Evolutionary conservation across 768 basidiomycete species (phyloP).

Genomic region (Arthromyces matolae): DNA sequence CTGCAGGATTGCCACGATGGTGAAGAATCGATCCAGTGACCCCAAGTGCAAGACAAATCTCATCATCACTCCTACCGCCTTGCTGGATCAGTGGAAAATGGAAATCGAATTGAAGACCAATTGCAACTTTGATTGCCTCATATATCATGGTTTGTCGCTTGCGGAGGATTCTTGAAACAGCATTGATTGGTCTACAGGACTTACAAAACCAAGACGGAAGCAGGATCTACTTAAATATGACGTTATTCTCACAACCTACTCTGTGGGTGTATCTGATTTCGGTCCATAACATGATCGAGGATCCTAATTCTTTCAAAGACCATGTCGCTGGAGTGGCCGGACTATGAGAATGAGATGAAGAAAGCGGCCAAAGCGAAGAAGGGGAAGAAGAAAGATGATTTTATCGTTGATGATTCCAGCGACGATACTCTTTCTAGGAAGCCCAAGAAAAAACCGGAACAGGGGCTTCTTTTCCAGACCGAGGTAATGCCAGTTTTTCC

Average conservation of each 20-base stretch:
- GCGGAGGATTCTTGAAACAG: no score
- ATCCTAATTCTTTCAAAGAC: slow-evolving; percentile 34
- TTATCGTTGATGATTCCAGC: slow-evolving; percentile 35
- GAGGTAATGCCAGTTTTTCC: slow-evolving; percentile 30
- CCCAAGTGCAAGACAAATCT: slow-evolving; percentile 58
- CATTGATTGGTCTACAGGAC: no score
- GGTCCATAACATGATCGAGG: not conserved
- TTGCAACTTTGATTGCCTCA: slow-evolving; percentile 42
- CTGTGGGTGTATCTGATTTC: slow-evolving; percentile 25
- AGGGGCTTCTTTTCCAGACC: slow-evolving; percentile 48
- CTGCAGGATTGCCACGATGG: slow-evolving; percentile 55
- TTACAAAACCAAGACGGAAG: slow-evolving; percentile 41
- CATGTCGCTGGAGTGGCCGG: slow-evolving; percentile 56
- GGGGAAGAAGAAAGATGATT: slow-evolving; percentile 25
- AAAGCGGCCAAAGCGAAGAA: slow-evolving; percentile 32
- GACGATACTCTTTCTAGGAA: slow-evolving; percentile 28
- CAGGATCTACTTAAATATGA: slow-evolving; percentile 55
- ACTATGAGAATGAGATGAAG: slow-evolving; percentile 44
- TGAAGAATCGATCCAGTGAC: slow-evolving; percentile 49
- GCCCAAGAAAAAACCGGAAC: slow-evolving; percentile 27
- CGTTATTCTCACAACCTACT: slow-evolving; percentile 57
- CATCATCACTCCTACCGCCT: slow-evolving; percentile 61
- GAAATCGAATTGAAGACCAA: slow-evolving; percentile 59
- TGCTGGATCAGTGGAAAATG: slow-evolving; percentile 64
- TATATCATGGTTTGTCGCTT: slow-evolving; percentile 54